phyloP scores from a whole-genome alignment of 345 rosid genomes.

The Lenwebbia sp. region DNA sequence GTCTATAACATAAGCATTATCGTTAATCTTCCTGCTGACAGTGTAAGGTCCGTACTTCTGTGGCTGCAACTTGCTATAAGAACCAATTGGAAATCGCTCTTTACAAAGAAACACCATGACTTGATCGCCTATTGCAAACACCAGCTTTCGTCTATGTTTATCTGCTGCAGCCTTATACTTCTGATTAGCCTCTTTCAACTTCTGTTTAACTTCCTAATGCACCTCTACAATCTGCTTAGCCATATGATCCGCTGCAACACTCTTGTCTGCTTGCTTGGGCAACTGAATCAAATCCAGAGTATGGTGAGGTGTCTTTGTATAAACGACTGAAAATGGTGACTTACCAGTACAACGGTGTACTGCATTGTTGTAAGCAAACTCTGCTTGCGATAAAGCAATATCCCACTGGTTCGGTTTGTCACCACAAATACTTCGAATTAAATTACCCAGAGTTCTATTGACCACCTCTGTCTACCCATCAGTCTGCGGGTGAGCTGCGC shows the following conservation, averaged over 20 bases:
- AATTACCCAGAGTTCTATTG: no score
- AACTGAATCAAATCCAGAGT: no score
- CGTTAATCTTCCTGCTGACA: no score
- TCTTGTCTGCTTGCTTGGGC: neutral
- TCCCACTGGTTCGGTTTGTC: no score
- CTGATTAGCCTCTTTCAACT: neutral
- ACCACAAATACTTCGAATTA: no score
- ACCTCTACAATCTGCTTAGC: neutral
- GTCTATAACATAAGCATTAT: no score
- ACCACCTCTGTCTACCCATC: no score
- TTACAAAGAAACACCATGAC: neutral
- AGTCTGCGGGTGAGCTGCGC: no score
- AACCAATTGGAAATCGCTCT: neutral
- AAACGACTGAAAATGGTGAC: neutral
- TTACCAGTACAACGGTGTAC: neutral
- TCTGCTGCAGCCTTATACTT: neutral
- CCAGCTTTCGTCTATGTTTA: neutral
- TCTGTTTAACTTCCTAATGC: neutral
- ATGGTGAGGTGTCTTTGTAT: neutral
- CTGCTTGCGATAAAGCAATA: neutral
- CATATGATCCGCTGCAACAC: neutral
- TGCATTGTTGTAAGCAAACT: neutral
- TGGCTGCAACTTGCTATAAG: neutral
- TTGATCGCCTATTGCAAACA: neutral
- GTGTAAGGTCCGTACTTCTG: conserved; percentile 2